Conservation (phyloP, 169 alveolate genomes). For the Eimeria brunetti region DNA sequence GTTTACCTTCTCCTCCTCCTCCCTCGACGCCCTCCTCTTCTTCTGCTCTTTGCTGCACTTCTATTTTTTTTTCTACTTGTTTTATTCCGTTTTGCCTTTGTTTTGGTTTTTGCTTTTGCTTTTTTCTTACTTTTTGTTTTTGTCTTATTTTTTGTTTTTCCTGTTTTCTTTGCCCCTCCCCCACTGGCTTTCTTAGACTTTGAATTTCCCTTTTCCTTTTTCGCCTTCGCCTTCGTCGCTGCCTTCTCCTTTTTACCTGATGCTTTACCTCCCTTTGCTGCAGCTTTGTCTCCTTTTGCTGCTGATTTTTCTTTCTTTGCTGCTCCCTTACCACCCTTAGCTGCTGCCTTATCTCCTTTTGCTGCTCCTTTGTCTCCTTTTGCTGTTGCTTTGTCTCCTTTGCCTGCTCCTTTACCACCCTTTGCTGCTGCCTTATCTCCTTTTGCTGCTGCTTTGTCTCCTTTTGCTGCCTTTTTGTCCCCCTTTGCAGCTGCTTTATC, state of each 20-base stretch:
- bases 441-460: background rate
- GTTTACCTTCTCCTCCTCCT: background rate
- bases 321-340: background rate
- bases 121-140: background rate
- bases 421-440: background rate
- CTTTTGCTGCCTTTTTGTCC: background rate
- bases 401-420: background rate
- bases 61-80: background rate
- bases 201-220: background rate
- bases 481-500: background rate
- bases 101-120: background rate
- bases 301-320: background rate
- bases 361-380: background rate
- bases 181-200: background rate
- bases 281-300: background rate
- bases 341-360: constrained; percentile 19
- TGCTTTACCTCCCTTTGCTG: background rate
- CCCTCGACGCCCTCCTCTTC: background rate
- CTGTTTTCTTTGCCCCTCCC: background rate
- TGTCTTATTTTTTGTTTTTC: background rate
- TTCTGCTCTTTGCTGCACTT: background rate
- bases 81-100: background rate
- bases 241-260: background rate
- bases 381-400: background rate
- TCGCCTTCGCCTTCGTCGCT: constrained; percentile 1